Evolutionary conservation across 306 rosid species (phyloP).

Genomic region (Astragalus glycyphyllos): DNA sequence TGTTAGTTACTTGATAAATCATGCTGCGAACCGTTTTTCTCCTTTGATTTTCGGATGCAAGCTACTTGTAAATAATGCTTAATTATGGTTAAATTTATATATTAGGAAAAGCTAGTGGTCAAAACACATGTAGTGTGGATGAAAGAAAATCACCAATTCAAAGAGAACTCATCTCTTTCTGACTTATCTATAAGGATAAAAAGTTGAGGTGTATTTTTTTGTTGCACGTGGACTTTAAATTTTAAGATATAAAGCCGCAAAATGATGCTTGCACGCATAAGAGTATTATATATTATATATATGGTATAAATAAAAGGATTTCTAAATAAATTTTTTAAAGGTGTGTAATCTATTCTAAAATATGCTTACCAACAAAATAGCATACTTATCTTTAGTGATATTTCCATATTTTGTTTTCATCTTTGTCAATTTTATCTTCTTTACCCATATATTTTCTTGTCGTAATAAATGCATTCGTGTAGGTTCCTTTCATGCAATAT

Average conservation of each 20-base stretch:
- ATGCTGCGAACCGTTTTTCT: conserved; percentile 29
- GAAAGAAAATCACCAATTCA: conserved; percentile 43
- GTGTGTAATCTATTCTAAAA: conserved; percentile 39
- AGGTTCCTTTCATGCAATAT: conserved; percentile 19
- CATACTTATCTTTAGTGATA: conserved; percentile 37
- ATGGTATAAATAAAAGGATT: conserved; percentile 30
- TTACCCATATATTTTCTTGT: conserved; percentile 35
- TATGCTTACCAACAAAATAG: conserved; percentile 41
- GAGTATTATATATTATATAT: conserved; percentile 8
- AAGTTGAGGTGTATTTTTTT: conserved; percentile 34
- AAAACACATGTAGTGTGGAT: conserved; percentile 43
- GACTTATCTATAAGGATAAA: conserved; percentile 23
- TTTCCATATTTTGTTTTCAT: conserved; percentile 34
- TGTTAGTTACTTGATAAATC: conserved; percentile 44
- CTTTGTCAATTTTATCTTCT: conserved; percentile 42
- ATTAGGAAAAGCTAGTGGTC: conserved; percentile 34
- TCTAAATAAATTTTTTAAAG: conserved; percentile 28
- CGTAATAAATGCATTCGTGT: conserved; percentile 42
- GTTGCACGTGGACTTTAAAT: conserved; percentile 42
- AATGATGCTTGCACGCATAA: conserved; percentile 57
- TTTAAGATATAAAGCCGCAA: conserved; percentile 49
- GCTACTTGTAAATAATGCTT: conserved; percentile 4
- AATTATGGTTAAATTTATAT: conserved; percentile 16
- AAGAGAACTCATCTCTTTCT: conserved; percentile 34
- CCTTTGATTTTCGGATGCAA: conserved; percentile 36